These are phyloP conservation scores for Ogataea glucozyma DNA, from an alignment of 805 yeast genomes.

Conservation along the genomic window DNA sequence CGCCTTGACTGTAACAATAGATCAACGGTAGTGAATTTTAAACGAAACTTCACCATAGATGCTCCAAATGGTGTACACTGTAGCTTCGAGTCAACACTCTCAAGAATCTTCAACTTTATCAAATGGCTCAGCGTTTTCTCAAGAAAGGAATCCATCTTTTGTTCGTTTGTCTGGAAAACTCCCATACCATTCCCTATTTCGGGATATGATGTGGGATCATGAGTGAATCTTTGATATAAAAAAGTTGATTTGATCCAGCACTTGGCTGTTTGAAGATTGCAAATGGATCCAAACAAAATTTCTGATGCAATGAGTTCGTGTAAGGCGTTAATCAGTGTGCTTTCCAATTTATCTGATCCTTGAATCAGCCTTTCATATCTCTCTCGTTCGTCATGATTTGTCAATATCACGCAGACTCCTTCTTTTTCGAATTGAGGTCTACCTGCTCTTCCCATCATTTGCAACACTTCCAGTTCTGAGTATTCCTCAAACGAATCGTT, in stretches of 20 bases:
- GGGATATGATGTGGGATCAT: constrained; percentile 5
- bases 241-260: constrained; percentile 52
- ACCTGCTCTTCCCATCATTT: constrained; percentile 70
- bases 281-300: constrained; percentile 42
- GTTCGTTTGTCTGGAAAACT: not conserved
- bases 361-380: constrained; percentile 44
- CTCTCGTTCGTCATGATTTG: constrained; percentile 36
- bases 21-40: constrained; percentile 46
- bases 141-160: not conserved
- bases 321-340: constrained; percentile 43
- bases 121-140: constrained; percentile 3
- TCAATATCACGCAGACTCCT: constrained; percentile 52
- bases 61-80: constrained; percentile 44
- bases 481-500: constrained; percentile 50
- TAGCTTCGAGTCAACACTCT: not conserved
- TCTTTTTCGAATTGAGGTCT: constrained; percentile 57
- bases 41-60: constrained; percentile 51
- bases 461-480: constrained; percentile 54
- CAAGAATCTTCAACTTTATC: not conserved
- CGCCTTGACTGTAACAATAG: constrained; percentile 28
- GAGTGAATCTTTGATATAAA: constrained; percentile 43
- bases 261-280: constrained; percentile 39
- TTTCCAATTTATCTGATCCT: constrained; percentile 48
- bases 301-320: constrained; percentile 47
- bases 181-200: not conserved